Conservation (phyloP, 1,139 yeast genomes). For the Suhomyces panamericanus region DNA sequence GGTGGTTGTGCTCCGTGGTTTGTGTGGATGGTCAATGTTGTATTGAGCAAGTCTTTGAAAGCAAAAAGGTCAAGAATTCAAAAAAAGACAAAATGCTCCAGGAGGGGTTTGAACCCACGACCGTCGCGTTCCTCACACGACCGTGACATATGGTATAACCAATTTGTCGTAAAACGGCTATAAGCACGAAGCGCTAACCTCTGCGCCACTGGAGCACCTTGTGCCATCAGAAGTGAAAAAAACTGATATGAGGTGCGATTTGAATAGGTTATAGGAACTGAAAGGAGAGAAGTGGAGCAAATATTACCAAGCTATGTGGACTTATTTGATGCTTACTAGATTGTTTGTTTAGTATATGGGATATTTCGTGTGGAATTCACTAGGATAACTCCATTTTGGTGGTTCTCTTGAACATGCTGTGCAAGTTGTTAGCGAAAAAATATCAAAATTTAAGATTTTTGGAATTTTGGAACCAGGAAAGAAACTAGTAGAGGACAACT, state of each 20-base stretch:
- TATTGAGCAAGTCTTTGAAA: neutral
- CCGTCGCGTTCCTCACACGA: constrained; percentile 61
- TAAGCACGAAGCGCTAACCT: constrained; percentile 59
- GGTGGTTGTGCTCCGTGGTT: neutral
- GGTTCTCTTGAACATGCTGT: no score
- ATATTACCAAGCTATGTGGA: no score
- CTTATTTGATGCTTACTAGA: no score
- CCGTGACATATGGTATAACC: constrained; percentile 55
- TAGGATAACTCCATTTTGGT: no score
- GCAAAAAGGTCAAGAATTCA: neutral
- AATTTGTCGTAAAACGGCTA: constrained; percentile 50
- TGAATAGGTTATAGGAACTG: neutral
- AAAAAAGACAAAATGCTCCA: constrained; percentile 48
- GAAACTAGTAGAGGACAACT: no score
- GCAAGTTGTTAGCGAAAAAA: no score
- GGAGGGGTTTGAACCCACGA: constrained; percentile 61
- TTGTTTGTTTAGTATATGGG: no score
- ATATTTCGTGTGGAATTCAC: no score
- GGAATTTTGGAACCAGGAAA: no score
- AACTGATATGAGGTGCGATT: neutral
- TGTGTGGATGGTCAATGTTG: neutral
- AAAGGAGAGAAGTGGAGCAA: no score
- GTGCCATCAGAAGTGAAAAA: constrained; percentile 8
- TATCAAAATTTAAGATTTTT: no score
- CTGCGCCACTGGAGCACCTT: constrained; percentile 54